These are phyloP conservation scores for Taxillus chinensis DNA, from an alignment of 164 flowering plant genomes.

Conservation along the genomic window DNA sequence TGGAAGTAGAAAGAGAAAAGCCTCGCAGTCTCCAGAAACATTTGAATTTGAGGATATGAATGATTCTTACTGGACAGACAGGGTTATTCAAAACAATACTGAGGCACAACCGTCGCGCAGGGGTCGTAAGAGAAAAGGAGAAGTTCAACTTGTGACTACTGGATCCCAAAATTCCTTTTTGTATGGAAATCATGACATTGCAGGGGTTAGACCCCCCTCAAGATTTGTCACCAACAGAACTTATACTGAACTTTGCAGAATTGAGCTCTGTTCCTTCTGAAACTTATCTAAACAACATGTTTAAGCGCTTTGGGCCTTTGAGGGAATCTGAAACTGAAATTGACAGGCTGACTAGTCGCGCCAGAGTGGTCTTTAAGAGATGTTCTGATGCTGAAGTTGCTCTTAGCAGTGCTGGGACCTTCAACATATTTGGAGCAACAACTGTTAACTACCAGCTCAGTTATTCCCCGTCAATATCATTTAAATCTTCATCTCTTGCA, in stretches of 20 bases:
- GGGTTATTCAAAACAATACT: neutral
- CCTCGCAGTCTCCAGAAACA: constrained; percentile 10
- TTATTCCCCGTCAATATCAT: constrained; percentile 1
- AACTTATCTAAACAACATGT: neutral
- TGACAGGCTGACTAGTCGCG: neutral
- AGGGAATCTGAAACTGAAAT: constrained; percentile 1
- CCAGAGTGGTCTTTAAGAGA: neutral
- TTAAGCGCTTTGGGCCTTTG: constrained; percentile 3
- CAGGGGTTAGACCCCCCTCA: neutral
- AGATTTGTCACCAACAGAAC: constrained; percentile 1
- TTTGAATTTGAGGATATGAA: constrained; percentile 4
- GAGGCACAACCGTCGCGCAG: neutral
- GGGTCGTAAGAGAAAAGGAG: neutral
- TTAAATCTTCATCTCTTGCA: constrained; percentile 2
- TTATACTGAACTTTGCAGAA: constrained; percentile 1
- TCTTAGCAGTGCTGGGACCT: neutral
- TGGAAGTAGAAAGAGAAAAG: constrained; percentile 29
- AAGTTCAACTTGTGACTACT: neutral
- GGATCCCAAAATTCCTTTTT: neutral
- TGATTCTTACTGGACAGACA: constrained; percentile 3
- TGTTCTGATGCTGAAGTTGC: constrained; percentile 5
- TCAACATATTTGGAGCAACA: constrained; percentile 2
- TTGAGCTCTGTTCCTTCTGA: neutral
- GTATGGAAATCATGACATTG: constrained; percentile 1
- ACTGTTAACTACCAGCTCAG: constrained; percentile 1